Conservation (phyloP, 257 asterid genomes). For the Solanum chmielewskii region DNA sequence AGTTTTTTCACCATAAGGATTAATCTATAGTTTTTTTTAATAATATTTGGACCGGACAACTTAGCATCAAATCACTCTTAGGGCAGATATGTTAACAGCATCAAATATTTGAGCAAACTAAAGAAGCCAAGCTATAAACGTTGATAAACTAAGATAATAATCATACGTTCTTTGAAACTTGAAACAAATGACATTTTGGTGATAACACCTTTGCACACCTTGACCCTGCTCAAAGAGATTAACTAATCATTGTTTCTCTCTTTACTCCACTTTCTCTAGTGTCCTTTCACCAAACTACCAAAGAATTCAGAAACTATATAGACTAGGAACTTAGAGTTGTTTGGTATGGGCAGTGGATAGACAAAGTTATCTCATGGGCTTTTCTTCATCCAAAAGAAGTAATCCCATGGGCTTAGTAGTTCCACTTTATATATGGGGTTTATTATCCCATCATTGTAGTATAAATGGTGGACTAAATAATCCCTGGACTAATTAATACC, state of each 20-base stretch:
- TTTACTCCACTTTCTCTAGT: not conserved
- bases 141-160: not conserved
- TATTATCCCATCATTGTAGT: not conserved
- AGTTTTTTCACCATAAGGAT: not conserved
- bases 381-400: not conserved
- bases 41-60: not conserved
- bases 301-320: not conserved
- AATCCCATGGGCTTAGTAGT: not conserved
- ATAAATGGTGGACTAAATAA: not conserved
- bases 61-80: not conserved
- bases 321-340: not conserved
- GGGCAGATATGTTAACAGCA: not conserved
- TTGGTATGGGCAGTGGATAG: not conserved
- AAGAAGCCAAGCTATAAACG: not conserved
- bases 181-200: not conserved
- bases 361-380: not conserved
- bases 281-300: not conserved
- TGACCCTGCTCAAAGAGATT: not conserved
- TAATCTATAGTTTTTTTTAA: not conserved
- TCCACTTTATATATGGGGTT: not conserved
- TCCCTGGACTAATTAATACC: not conserved
- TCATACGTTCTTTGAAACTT: not conserved
- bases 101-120: not conserved
- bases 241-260: not conserved
- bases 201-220: not conserved